Conservation (phyloP, 1,284 basidiomycete species). For the Irpex sp. region DNA sequence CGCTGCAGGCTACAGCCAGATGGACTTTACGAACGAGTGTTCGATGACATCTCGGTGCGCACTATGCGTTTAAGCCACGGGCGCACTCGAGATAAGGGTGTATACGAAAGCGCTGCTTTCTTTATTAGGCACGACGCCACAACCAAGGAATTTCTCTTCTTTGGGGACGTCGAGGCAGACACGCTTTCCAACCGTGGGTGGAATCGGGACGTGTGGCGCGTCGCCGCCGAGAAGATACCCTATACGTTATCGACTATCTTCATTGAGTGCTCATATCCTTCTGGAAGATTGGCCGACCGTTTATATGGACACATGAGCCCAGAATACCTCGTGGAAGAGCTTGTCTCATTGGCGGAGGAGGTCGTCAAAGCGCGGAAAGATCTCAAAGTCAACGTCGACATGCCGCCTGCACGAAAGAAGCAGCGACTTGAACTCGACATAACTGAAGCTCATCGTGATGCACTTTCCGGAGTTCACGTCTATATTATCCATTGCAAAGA, state of each 20-base stretch:
- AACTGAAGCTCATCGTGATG: slow-evolving; percentile 37
- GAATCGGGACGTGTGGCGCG: slow-evolving; percentile 66
- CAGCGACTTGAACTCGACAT: slow-evolving; percentile 37
- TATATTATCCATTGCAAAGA: slow-evolving; percentile 84
- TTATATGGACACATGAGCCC: slow-evolving; percentile 80
- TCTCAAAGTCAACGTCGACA: slow-evolving; percentile 2
- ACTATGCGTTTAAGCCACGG: slow-evolving; percentile 73
- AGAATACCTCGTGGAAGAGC: slow-evolving; percentile 65
- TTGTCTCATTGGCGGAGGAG: slow-evolving; percentile 59
- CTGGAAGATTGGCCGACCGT: slow-evolving; percentile 52
- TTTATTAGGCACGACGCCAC: slow-evolving; percentile 64
- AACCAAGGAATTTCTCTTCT: slow-evolving; percentile 71
- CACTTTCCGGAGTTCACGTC: slow-evolving; percentile 56
- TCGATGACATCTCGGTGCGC: slow-evolving; percentile 57
- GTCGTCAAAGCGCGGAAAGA: slow-evolving; percentile 44
- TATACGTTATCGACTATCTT: slow-evolving; percentile 63
- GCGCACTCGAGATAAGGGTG: slow-evolving; percentile 37
- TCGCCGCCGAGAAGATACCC: slow-evolving; percentile 67
- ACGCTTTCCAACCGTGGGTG: slow-evolving; percentile 51
- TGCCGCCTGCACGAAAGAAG: slow-evolving; percentile 41
- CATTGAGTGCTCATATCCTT: slow-evolving; percentile 82
- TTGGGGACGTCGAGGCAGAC: slow-evolving; percentile 83
- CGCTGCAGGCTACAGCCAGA: slow-evolving; percentile 30
- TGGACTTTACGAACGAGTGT: slow-evolving; percentile 48
- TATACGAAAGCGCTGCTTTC: slow-evolving; percentile 72